Base-by-base conservation (phyloP, 441 rosid genomes). In the Rhodomyrtus psidioides region DNA sequence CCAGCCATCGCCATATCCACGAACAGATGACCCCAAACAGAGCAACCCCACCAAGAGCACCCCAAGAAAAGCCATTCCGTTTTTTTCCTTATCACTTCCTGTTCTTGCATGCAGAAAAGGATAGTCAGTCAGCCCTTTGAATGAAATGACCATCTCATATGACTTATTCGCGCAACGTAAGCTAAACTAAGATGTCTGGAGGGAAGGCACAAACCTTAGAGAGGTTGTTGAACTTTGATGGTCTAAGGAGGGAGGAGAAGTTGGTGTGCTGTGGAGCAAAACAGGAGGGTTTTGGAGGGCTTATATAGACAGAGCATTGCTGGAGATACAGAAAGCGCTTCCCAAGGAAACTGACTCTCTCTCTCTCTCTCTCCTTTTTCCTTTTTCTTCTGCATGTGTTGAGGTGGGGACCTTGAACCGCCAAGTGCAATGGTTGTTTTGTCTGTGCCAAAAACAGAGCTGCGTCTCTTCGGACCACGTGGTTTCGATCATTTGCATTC, bases 1-100 rank as follows among this genome's bases (percentile, higher is more conserved):
- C 95, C 94, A 92, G 2, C 90, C 91, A 12, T 85, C 88, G 26
- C 89, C 92, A 84, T 83, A 26, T 12, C 88, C 91, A 86, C 55
- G 83, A 82, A 84, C 90, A 39, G 74, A 55, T 16, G 87, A 86
- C 23, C 85, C 54, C 58, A 87, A 57, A 49, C 83, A 65, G 57
- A 93, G 87, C 70, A 89, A 19, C 6, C 87, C 91, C 88, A 88
- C 84, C 42, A 92, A 83, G 56, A 90, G 23, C 49, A 90, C 74
- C 81, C 82, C 89, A 83, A 81, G 46, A 85, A 85, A 16, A 56
- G 91, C 90, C 95, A 93, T 93, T 34, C 55, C 4, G 34, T 86
- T 57, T 83, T 83, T 53, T 62, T 34, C 51, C 49, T 81, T n/a
- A 39, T 12, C n/a, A 7, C 79, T 21, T 24, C 79, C 79, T 21